Percentiles rank a stretch among this genome's conserved stretches.
Conservation (phyloP, 2,329 filamentous ascomycete species). For the Cadophora gregata region DNA sequence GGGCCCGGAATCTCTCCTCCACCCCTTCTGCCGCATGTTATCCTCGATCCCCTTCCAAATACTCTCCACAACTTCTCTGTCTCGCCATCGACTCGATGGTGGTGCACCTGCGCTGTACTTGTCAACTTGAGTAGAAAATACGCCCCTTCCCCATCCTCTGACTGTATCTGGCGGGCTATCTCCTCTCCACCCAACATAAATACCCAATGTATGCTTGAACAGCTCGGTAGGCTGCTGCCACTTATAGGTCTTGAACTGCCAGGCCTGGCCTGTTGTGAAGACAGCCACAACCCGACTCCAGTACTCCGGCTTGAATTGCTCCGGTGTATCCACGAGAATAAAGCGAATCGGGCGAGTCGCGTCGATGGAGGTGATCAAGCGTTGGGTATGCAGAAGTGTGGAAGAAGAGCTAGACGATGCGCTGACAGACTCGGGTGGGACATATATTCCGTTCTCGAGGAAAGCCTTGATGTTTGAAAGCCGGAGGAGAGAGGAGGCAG, state of each 20-base stretch:
- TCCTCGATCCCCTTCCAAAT: slow-evolving; percentile 91
- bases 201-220: slow-evolving; percentile 84
- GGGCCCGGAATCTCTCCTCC: slow-evolving; percentile 75
- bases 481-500: slow-evolving; percentile 90
- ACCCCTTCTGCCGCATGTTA: slow-evolving; percentile 85
- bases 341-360: slow-evolving; percentile 80
- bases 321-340: slow-evolving; percentile 90
- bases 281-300: slow-evolving; percentile 95
- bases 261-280: slow-evolving; percentile 95
- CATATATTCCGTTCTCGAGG: slow-evolving; percentile 83
- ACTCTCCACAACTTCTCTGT: slow-evolving; percentile 89
- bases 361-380: slow-evolving; percentile 74
- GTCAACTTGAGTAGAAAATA: slow-evolving; percentile 81
- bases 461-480: slow-evolving; percentile 97
- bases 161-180: slow-evolving; percentile 81
- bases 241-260: slow-evolving; percentile 99
- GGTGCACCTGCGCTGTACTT: slow-evolving; percentile 69
- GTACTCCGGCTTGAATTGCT: slow-evolving; percentile 97
- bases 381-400: slow-evolving; percentile 86
- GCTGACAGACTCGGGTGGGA: slow-evolving; percentile 70
- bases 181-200: slow-evolving; percentile 91
- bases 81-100: slow-evolving; percentile 69
- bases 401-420: slow-evolving; percentile 67
- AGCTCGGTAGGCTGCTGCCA: slow-evolving; percentile 89
- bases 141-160: slow-evolving; percentile 83